Conservation (phyloP, 768 basidiomycete genomes). For the Mrakia gelida region DNA sequence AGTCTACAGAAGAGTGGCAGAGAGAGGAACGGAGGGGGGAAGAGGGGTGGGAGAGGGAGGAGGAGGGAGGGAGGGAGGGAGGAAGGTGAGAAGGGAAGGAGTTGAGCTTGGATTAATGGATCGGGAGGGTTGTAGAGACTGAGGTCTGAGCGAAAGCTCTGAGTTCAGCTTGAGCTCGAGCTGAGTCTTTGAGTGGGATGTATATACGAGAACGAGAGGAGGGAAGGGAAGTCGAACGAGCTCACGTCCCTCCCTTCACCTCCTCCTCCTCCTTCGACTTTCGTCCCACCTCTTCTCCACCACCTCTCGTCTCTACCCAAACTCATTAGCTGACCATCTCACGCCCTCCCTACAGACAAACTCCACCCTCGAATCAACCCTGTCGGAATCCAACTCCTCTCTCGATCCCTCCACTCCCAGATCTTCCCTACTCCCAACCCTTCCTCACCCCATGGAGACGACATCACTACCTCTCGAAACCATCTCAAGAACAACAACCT, state of each 20-base stretch:
- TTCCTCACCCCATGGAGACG: constrained; percentile 57
- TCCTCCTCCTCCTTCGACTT: background rate
- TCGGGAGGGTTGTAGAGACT: no score
- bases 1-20: no score
- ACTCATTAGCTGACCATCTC: background rate
- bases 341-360: background rate
- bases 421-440: constrained; percentile 59
- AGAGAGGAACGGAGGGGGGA: no score
- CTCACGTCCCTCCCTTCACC: background rate
- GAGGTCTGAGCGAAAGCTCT: no score
- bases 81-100: no score
- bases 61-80: no score
- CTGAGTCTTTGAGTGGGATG: no score
- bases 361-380: constrained; percentile 56
- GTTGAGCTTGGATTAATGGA: no score
- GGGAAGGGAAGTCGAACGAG: background rate
- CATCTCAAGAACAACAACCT: constrained; percentile 80
- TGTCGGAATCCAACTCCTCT: constrained; percentile 89
- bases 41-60: no score
- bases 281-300: background rate
- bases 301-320: background rate
- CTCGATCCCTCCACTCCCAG: constrained; percentile 71
- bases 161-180: no score
- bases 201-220: background rate
- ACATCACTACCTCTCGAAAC: constrained; percentile 68